Evolutionary conservation across 2,329 filamentous ascomycete genomes (phyloP), one percentile per base, ranked within the genome.

Genomic region (Ophioceras dolichostomum): DNA sequence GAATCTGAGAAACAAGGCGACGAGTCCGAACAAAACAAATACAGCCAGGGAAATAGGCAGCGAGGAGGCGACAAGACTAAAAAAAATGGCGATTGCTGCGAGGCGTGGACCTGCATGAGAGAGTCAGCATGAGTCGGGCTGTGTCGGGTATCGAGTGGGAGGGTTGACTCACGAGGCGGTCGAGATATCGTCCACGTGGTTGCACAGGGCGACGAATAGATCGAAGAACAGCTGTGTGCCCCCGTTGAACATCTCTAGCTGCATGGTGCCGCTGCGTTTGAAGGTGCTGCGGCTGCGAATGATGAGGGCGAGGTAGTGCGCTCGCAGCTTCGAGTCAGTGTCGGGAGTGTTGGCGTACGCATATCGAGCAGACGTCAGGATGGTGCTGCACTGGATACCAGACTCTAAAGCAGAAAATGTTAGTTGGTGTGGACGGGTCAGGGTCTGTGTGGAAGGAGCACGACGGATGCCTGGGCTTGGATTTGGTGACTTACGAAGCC

Each of bases 231-330:
- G 67, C 52, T 83, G 73, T 1, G 68, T 83, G 38, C 85, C 85
- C 20, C 88, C 88, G 43, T 76, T 75, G 57, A 83, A 83, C 87
- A 95, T 94, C 64, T 94, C 87, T 47, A 84, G 75, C 61, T 94
- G 88, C 87, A 94, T 94, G 4, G 87, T 94, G 38, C 87, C 86
- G 59, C 86, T 94, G 39, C 85, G 73, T 68, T 94, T 94, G 62
- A 95, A 94, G 2, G 85, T 94, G 53, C 75, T 73, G 47, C 88
- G 76, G 49, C 81, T 85, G 46, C 87, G 79, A 54, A 94, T 93
- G 60, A 94, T 94, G 53, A 94, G 76, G 14, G 88, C 86, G 27
- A 94, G 76, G 50, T 94, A 95, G 59, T 94, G 87, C 18, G 86
- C 86, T 41, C 88, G 74, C 38, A 94, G 70, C 59, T 88, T 88